Percentiles rank a stretch among this genome's conserved stretches.
These are phyloP conservation scores for Catharanthus roseus DNA, from an alignment of 257 asterid species.

Conservation along the genomic window DNA sequence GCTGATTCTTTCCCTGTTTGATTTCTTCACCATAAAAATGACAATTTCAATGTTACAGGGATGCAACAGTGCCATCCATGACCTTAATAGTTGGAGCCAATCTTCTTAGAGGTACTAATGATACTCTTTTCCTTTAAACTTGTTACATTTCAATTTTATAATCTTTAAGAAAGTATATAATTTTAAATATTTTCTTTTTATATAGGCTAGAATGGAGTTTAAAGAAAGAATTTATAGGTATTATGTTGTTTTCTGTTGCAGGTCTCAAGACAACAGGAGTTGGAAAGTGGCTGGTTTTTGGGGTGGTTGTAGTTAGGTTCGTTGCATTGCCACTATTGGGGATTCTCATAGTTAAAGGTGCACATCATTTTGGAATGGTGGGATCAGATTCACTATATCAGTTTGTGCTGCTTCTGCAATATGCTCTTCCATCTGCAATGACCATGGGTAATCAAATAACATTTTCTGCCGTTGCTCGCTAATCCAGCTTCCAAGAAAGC, in stretches of 20 bases:
- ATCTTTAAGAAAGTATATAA: no score
- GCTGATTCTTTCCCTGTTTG: no score
- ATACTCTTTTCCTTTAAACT: no score
- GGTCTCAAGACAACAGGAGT: conserved; percentile 29
- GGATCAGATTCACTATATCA: conserved; percentile 35
- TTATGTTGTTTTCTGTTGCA: background rate
- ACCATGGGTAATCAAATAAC: conserved; percentile 20
- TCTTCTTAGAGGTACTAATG: conserved; percentile 20
- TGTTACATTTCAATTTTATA: no score
- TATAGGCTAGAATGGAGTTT: background rate
- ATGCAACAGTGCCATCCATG: conserved; percentile 26
- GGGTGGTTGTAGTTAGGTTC: conserved; percentile 24
- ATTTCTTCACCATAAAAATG: background rate
- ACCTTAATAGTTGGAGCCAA: conserved; percentile 28
- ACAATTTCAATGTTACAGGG: conserved; percentile 16
- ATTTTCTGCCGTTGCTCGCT: background rate
- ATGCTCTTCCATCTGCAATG: conserved; percentile 40
- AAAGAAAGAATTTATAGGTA: no score
- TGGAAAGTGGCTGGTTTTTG: conserved; percentile 15
- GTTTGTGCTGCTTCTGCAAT: conserved; percentile 34
- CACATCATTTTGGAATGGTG: conserved; percentile 25
- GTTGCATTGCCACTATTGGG: conserved; percentile 28
- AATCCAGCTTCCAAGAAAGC: no score
- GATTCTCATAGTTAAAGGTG: conserved; percentile 23
- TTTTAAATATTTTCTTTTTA: no score